Evolutionary conservation across 306 rosid species (phyloP), one percentile per base, ranked within the genome.

Genomic region (Clitoria ternatea): DNA sequence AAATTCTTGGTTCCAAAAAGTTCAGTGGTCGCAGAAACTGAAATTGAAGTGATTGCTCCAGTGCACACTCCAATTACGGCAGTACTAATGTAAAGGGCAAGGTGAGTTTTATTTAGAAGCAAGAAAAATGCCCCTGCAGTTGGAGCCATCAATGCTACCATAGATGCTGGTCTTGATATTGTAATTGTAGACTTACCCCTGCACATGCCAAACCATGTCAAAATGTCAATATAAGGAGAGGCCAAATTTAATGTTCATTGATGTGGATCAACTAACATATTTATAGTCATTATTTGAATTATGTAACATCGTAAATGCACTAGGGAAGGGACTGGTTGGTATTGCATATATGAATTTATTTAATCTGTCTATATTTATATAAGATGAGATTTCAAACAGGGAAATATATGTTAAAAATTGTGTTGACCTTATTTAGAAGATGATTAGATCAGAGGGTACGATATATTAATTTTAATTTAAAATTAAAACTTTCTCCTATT

Each of bases 21-120:
- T 55, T 89, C 96, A 0, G 82, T 72, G 29, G 96, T 91, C 32
- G 69, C 77, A 23, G 92, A 80, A n/a, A 91, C 96, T 0, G 90
- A 40, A 20, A 87, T 68, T 1, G 97, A 89, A 37, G 87, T 84
- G 39, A 91, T 91, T 61, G 97, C 97, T 6, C 97, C 97, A 1
- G 87, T 72, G 13, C 93, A 85, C 13, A 85, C 73, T 35, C 93
- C 97, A 24, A 91, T 85, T 29, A 85, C 62, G 72, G 90, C 88
- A 0, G 93, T 91, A 69, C 93, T 70, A 5, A 49, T 33, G n/a
- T 75, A 67, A 0, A 91, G 82, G 0, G 84, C 76, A 8, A 53
- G 12, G 79, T 74, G 36, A 17, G 79, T 66, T 11, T 80, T 75
- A 30, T 73, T 66, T 13, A 79, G 75, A 2, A 89, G 93, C 30